Evolutionary conservation across 2,329 filamentous ascomycete species (phyloP), one percentile per base, ranked within the genome.

Genomic region (Ilyonectria destructans): DNA sequence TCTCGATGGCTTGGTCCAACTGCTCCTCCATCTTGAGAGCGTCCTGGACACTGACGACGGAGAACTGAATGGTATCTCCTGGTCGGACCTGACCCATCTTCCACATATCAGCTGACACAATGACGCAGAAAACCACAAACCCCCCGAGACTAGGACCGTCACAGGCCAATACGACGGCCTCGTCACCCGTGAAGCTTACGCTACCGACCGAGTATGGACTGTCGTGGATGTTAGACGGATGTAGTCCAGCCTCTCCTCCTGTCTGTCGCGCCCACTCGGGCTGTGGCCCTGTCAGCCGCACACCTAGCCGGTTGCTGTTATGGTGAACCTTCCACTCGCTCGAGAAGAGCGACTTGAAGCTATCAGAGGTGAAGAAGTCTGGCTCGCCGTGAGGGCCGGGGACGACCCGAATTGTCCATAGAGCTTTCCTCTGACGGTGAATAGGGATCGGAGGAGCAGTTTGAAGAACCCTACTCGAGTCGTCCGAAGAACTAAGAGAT

Each of bases 141-240:
- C 82, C 82, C 17, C 82, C 82, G 0, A 84, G 77, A 37, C 81
- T 82, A 0, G 83, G 83, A 0, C 81, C 82, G 67, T 85, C 83
- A 7, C 76, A 77, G 0, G 79, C 74, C 6, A 84, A 71, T 3
- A 84, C 76, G 2, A 84, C 81, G 2, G 81, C 78, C 35, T 82
- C 80, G 33, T 84, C 82, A 0, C 82, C 83, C 0, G 82, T 84
- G 65, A 82, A 85, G 71, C 80, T 85, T 5, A 84, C 75, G 33
- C 81, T 81, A 2, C 83, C 83, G 6, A 82, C 75, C 0, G 82
- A 80, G 65, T 83, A 83, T 1, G 79, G 79, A 31, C 77, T 79
- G 26, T 83, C 82, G 31, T 81, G 77, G 21, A 83, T 79, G 31
- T 85, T 85, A n/a, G 80, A 83, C 0, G 82, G 82, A 55, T 84